A percentile compares a stretch with the other conserved stretches of the same genome.
These are phyloP conservation scores for Colletotrichum costaricense DNA, from an alignment of 2,329 filamentous ascomycete genomes.

Conservation along the genomic window DNA sequence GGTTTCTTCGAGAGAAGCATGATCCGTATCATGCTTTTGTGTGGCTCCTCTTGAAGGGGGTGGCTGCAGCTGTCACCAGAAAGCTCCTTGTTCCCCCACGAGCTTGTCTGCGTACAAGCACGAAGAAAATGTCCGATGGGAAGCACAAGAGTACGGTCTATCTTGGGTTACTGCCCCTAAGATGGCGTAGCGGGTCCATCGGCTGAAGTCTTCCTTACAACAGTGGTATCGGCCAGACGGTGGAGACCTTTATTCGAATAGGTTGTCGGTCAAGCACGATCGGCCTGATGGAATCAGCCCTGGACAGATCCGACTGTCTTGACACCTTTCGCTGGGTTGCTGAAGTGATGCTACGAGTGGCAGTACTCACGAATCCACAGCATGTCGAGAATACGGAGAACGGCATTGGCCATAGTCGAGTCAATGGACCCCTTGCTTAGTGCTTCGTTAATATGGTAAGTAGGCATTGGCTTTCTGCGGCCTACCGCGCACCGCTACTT, in stretches of 20 bases:
- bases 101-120: constrained; percentile 52
- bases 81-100: constrained; percentile 49
- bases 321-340: not conserved
- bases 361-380: not conserved
- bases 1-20: constrained; percentile 53
- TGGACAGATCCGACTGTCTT: not conserved
- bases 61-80: constrained; percentile 54
- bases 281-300: constrained; percentile 14
- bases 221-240: not conserved
- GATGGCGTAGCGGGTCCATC: not conserved
- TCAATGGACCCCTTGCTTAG: constrained; percentile 46
- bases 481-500: constrained; percentile 44
- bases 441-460: constrained; percentile 39
- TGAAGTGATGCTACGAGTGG: constrained; percentile 17
- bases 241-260: not conserved
- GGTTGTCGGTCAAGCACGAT: not conserved
- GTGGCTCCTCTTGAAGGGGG: constrained; percentile 46
- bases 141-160: constrained; percentile 23
- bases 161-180: constrained; percentile 2
- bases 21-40: constrained; percentile 38
- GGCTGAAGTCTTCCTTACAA: not conserved
- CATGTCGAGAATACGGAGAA: constrained; percentile 9
- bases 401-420: constrained; percentile 46
- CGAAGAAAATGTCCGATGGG: constrained; percentile 39
- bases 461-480: constrained; percentile 50